Evolutionary conservation across 108 stramenopile species (phyloP).

Genomic region (Cylindrotheca fusiformis): DNA sequence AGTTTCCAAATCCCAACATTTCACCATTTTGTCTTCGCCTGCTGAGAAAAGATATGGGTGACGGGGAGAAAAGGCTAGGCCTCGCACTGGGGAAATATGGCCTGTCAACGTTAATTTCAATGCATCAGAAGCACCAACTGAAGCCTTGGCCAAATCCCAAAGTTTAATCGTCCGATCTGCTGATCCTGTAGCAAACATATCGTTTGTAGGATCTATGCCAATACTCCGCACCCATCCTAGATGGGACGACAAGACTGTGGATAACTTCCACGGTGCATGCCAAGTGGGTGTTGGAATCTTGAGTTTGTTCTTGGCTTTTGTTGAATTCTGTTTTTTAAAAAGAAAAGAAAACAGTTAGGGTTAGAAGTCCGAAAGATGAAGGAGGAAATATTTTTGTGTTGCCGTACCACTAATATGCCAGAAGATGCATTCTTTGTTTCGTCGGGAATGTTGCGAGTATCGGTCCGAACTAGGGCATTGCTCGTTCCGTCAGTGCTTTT

Average conservation of each 20-base stretch:
- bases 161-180: constrained; percentile 98
- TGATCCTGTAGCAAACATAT: constrained; percentile 95
- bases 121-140: constrained; percentile 87
- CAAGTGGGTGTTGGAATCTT: constrained; percentile 93
- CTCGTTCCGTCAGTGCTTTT: background rate
- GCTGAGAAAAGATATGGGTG: constrained; percentile 97
- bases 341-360: background rate
- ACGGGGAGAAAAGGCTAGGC: constrained; percentile 88
- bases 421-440: background rate
- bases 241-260: constrained; percentile 91
- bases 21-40: constrained; percentile 98
- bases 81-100: constrained; percentile 95
- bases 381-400: background rate
- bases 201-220: constrained; percentile 95
- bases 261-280: constrained; percentile 98
- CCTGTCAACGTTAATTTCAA: constrained; percentile 97
- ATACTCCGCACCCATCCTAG: constrained; percentile 98
- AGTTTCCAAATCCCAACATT: constrained; percentile 99
- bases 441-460: background rate
- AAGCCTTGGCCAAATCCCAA: constrained; percentile 97
- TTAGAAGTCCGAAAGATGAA: background rate
- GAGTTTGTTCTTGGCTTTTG: constrained; percentile 13
- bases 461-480: constrained; percentile 5
- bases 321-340: constrained; percentile 21
- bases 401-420: constrained; percentile 34